Percentiles rank a stretch among this genome's conserved stretches.
These are phyloP conservation scores for Mucor circinelloides DNA, from an alignment of 371 early-diverging fungal species.

Conservation along the genomic window DNA sequence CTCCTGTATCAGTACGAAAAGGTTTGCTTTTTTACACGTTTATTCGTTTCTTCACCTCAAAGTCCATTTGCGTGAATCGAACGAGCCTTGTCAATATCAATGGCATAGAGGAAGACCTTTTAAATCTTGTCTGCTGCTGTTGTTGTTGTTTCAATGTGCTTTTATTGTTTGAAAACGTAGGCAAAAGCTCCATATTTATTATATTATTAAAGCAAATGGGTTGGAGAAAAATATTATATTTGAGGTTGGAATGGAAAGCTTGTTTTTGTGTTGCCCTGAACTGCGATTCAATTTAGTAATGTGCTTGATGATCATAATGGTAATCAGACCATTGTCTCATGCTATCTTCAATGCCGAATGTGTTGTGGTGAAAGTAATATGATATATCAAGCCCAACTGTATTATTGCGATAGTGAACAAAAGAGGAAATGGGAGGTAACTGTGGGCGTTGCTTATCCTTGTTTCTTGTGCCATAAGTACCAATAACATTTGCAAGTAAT, in stretches of 20 bases:
- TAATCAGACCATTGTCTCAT: conserved; percentile 2
- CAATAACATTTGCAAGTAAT: not conserved
- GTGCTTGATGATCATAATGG: not conserved
- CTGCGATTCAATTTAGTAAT: conserved; percentile 2
- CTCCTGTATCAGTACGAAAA: not conserved
- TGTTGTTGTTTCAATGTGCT: not conserved
- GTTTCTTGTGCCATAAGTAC: not conserved
- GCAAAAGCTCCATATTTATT: conserved; percentile 15
- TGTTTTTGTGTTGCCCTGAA: conserved; percentile 3
- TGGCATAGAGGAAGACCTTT: conserved; percentile 13
- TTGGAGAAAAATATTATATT: not conserved
- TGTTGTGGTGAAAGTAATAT: conserved; percentile 31
- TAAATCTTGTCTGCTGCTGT: conserved; percentile 4
- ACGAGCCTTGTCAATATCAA: conserved; percentile 60
- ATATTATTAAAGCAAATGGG: not conserved
- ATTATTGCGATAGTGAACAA: not conserved
- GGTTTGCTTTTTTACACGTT: not conserved
- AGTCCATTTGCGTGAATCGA: conserved; percentile 85
- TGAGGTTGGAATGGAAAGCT: not conserved
- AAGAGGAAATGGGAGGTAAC: conserved; percentile 17
- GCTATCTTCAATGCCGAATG: conserved; percentile 33
- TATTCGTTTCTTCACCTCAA: conserved; percentile 12
- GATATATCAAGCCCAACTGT: conserved; percentile 19
- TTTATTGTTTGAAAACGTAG: conserved; percentile 6
- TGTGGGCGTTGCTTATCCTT: not conserved